Evolutionary conservation across 495 filamentous ascomycete genomes (phyloP), one percentile per base, ranked within the genome.

Genomic region (Hyaloscypha bicolor): DNA sequence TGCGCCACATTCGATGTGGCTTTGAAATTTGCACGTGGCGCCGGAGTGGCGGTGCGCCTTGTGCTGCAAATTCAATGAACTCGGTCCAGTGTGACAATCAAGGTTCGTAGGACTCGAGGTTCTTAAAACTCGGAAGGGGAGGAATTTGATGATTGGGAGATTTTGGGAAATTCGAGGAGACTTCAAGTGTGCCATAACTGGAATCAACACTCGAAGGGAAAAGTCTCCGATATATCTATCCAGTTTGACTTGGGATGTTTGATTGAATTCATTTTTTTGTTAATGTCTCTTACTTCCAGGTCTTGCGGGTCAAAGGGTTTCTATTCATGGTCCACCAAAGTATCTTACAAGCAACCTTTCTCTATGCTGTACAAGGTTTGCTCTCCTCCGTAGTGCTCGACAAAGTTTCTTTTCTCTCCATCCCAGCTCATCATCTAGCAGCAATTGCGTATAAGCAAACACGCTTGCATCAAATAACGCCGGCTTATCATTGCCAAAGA

Each of bases 401-500:
- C 64, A 66, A 2, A 75, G 62, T 35, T 71, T 72, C 65, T 67
- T 60, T 39, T 72, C 73, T 55, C 69, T 71, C 73, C 73, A 75
- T 31, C 66, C 67, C 62, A 74, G 25, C 1, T 60, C 42, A 19
- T 70, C 63, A 55, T 72, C 83, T 66, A 96, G 74, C 35, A 97
- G 82, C 22, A 97, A 75, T 75, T 94, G 85, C n/a, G 92, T 93
- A 77, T 97, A 99, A 30, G 91, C 89, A 80, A 97, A 98, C 29
- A 97, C 86, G 64, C 83, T 86, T 31, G 94, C 93, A 77, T 99
- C 95, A 70, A 99, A 92, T 14, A 93, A 72, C 0, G 87, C 85
- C 2, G 95, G 93, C 31, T 78, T 80, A 11, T 78, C 73, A 4
- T 78, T 79, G 4, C 80, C 83, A 76, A 92, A 92, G 75, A 93